Evolutionary conservation across 306 rosid genomes (phyloP), one percentile per base, ranked within the genome.

Genomic region (cucumber (Cucumis sativus)): DNA sequence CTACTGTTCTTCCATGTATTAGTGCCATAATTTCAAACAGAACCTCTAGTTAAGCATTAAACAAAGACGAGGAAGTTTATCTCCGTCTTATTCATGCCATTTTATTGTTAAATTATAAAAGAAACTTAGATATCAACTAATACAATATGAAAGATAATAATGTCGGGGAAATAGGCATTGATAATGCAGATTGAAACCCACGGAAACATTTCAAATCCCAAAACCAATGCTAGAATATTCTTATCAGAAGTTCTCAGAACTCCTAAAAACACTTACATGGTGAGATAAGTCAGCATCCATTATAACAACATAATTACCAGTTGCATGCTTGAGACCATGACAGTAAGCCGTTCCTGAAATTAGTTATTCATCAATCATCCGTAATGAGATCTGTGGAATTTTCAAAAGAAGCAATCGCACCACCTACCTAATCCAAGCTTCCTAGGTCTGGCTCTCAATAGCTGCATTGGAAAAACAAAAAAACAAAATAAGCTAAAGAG

Each of bases 271-370:
- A 83, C 96, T 88, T 83, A 90, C 98, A 80, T 90, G 98, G 75
- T 95, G 97, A 6, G 98, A 90, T 66, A 95, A 87, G 87, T 95
- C 97, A 62, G 97, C 98, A 84, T 95, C 97, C 97, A 92, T 90
- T 84, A 95, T 95, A 66, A 92, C 93, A 78, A 92, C 91, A 86
- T 92, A 95, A 88, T 95, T 86, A 33, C 98, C 97, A 76, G 97
- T 84, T 57, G 96, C 98, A 89, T 92, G 96, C 88, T 92, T 90
- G 86, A 95, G 83, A 60, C 97, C 97, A 87, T 95, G 97, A 84
- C 87, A 80, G 63, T 92, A 95, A 80, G 97, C 98, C 82, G 97
- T 92, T 81, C 98, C 98, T 95, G 88, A 82, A 87, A 84, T 83
- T 28, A 40, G 77, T 74, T 73, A 28, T 77, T 41, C 33, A 78